Percentiles rank a stretch among this genome's conserved stretches.
phyloP scores from a whole-genome alignment of 176 grass and related monocot species.

The Guadua angustifolia region DNA sequence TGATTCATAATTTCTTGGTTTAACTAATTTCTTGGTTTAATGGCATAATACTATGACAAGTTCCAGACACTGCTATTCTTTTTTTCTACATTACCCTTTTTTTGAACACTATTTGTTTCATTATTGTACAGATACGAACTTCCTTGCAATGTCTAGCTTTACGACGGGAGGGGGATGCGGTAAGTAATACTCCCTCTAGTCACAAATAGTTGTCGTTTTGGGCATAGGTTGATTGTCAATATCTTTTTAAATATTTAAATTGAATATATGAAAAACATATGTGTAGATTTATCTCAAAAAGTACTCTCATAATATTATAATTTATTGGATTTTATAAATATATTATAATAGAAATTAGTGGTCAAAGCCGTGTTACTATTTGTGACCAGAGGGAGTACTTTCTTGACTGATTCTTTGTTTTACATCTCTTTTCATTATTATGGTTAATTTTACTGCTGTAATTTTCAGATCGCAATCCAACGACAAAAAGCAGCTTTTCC shows the following conservation, averaged over 20 bases:
- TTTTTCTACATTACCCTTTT: constrained; percentile 14
- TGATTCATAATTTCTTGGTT: constrained; percentile 29
- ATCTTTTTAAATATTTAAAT: no score
- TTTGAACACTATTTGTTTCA: constrained; percentile 30
- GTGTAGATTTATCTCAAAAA: no score
- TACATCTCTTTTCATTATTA: not conserved
- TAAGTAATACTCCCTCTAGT: constrained; percentile 37
- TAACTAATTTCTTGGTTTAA: constrained; percentile 24
- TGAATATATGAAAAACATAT: no score
- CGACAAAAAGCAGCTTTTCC: constrained; percentile 88
- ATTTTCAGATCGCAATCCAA: constrained; percentile 71
- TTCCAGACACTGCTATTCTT: not conserved
- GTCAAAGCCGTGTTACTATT: no score
- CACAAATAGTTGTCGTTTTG: no score
- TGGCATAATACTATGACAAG: constrained; percentile 5
- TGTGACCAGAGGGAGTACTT: not conserved
- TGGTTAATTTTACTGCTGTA: constrained; percentile 35
- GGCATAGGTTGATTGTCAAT: no score
- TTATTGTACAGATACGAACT: constrained; percentile 66
- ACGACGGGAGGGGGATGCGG: constrained; percentile 63
- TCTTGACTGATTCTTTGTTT: constrained; percentile 5
- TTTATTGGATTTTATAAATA: no score
- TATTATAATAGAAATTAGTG: no score
- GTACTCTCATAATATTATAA: no score
- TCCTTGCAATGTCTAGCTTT: constrained; percentile 76